Percentiles rank a stretch among this genome's conserved stretches.
These are phyloP conservation scores for Viola odorata DNA, from an alignment of 345 rosid species.

Conservation along the genomic window DNA sequence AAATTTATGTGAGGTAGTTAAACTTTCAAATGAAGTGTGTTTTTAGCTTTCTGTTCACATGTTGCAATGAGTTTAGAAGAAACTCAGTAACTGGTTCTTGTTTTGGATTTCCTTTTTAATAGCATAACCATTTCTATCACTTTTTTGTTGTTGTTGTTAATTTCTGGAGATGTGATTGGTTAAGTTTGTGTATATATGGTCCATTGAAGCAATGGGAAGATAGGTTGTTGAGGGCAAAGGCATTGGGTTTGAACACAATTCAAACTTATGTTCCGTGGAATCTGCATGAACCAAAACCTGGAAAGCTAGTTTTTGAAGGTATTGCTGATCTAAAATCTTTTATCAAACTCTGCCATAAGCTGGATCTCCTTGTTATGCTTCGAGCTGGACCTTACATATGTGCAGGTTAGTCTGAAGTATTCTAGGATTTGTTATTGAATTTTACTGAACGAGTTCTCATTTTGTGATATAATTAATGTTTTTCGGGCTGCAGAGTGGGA, in stretches of 20 bases:
- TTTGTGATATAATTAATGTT: neutral
- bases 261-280: conserved; percentile 96
- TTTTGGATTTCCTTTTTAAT: too few relatives aligned
- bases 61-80: too few relatives aligned
- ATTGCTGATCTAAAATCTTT: conserved; percentile 68
- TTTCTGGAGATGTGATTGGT: neutral
- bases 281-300: conserved; percentile 87
- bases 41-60: too few relatives aligned
- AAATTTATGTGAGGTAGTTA: too few relatives aligned
- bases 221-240: conserved; percentile 76
- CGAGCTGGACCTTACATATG: conserved; percentile 94
- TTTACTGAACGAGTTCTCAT: neutral
- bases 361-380: conserved; percentile 80
- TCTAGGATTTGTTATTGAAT: neutral
- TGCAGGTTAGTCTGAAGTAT: conserved; percentile 48
- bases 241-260: conserved; percentile 79
- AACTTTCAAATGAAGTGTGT: too few relatives aligned
- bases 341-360: conserved; percentile 72
- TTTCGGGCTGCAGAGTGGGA: conserved; percentile 77
- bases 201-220: conserved; percentile 82
- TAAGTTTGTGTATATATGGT: neutral
- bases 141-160: neutral
- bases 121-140: too few relatives aligned
- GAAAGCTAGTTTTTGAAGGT: conserved; percentile 62
- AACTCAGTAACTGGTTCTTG: too few relatives aligned